phyloP scores from a whole-genome alignment of 176 grass and related monocot species.

The Leersia perrieri region DNA sequence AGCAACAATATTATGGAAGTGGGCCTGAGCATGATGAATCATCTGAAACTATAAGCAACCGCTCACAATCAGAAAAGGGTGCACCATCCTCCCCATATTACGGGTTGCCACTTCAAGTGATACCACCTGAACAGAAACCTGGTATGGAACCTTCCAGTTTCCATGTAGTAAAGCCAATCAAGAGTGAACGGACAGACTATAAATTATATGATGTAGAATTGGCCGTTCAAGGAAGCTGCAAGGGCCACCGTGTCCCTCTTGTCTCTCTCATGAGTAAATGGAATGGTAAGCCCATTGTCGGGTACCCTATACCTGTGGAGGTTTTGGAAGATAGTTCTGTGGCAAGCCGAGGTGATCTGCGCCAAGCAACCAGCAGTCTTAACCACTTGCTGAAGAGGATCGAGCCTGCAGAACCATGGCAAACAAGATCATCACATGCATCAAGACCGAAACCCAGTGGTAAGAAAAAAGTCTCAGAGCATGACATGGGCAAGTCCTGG shows the following conservation, averaged over 20 bases:
- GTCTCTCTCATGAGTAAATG: slow-evolving; percentile 96
- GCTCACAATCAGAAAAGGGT: slow-evolving; percentile 45
- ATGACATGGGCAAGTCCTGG: slow-evolving; percentile 57
- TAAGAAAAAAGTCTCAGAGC: slow-evolving; percentile 30
- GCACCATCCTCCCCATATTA: slow-evolving; percentile 27
- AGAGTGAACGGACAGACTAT: slow-evolving; percentile 44
- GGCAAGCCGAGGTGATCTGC: slow-evolving; percentile 34
- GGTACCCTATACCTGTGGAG: slow-evolving; percentile 64
- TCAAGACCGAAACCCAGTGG: slow-evolving; percentile 35
- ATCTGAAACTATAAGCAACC: slow-evolving; percentile 48
- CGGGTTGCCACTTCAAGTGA: slow-evolving; percentile 34
- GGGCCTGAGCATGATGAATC: slow-evolving; percentile 39
- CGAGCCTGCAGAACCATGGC: slow-evolving; percentile 25
- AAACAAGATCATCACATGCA: slow-evolving; percentile 44
- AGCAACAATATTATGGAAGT: slow-evolving; percentile 11
- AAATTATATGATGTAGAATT: slow-evolving; percentile 76
- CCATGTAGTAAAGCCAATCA: slow-evolving; percentile 51
- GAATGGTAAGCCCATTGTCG: slow-evolving; percentile 83
- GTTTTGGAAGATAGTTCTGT: slow-evolving; percentile 58
- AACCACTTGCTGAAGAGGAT: slow-evolving; percentile 53
- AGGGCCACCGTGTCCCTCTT: slow-evolving; percentile 65
- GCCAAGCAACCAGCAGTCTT: slow-evolving; percentile 41
- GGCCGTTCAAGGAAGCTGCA: slow-evolving; percentile 70
- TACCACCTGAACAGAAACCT: slow-evolving; percentile 38
- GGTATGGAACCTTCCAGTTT: slow-evolving; percentile 29